Base-by-base conservation (phyloP, 2,329 filamentous ascomycete genomes). In the Cercospora sojina region DNA sequence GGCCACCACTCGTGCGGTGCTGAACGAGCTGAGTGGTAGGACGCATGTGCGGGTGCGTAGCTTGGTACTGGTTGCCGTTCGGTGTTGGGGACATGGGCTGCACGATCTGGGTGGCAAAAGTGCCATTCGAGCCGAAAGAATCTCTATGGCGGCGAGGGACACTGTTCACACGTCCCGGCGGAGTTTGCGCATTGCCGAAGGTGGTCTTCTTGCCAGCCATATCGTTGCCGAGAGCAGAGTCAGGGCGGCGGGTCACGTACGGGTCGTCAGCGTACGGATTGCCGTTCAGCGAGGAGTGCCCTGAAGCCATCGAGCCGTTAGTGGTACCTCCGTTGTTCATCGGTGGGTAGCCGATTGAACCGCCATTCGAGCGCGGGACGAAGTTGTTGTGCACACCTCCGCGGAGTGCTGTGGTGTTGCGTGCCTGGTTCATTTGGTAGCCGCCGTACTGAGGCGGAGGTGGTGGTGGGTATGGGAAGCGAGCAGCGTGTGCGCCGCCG, bases 31-130 rank as follows among this genome's bases (percentile, higher is more conserved):
- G 43, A 12, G 10, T 23, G 20, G 5, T 23, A 23, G 43, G 20
- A 13, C 43, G 43, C 43, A 23, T 20, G 13, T 23, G 43, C 5
- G 20, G 16, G 35, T 38, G 35, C 35, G 35, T 38, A 38, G 35
- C 35, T 38, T 38, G 35, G 16, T 38, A 23, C 20, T 49, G 20
- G 13, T 49, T 49, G 43, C 43, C 20, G 18, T 49, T 49, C 3
- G 43, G 13, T 23, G 51, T 8, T 31, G 51, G 47, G 2, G 47
- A 10, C 25, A 56, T 27, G 31, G 32, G 13, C 1, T 55, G 47
- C 12, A 9, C 27, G 18, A 51, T 32, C 38, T 67, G 65, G 2
- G 65, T 67, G 8, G 65, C 65, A 18, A 67, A 67, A 6, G 65
- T 64, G 38, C 23, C 57, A 41, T 58, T 47, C 13, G 65, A 67